Conservation (phyloP, 345 rosid genomes). For the Aquilaria yunnanensis region DNA sequence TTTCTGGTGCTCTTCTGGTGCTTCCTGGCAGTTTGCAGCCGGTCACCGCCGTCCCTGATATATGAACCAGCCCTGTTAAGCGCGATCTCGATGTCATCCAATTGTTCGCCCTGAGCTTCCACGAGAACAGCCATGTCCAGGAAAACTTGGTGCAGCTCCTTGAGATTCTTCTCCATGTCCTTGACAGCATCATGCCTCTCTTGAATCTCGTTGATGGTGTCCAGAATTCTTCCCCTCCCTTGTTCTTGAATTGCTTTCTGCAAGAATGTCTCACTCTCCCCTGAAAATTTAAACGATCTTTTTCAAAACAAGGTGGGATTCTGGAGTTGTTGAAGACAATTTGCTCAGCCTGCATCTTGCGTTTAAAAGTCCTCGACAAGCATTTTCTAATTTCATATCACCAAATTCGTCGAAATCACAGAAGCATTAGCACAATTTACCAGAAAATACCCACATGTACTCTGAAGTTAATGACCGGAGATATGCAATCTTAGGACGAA, state of each 20-base stretch:
- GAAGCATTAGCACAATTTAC: not conserved
- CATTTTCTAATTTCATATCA: no score
- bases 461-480: no score
- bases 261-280: slow-evolving; percentile 84
- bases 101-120: slow-evolving; percentile 73
- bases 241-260: slow-evolving; percentile 92
- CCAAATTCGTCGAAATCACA: not conserved
- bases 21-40: slow-evolving; percentile 54
- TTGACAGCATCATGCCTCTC: slow-evolving; percentile 89
- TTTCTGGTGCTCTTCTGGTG: slow-evolving; percentile 77
- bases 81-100: slow-evolving; percentile 83
- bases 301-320: no score
- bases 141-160: slow-evolving; percentile 87
- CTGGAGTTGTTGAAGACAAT: no score
- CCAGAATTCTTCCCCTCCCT: slow-evolving; percentile 73
- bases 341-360: no score
- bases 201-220: slow-evolving; percentile 74
- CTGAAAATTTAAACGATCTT: slow-evolving; percentile 26
- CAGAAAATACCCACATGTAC: no score
- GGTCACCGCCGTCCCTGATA: slow-evolving; percentile 53
- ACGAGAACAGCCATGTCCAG: slow-evolving; percentile 90
- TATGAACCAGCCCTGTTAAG: slow-evolving; percentile 70
- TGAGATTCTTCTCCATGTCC: slow-evolving; percentile 71
- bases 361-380: no score
- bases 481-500: no score